Base-by-base conservation (phyloP, 2,329 filamentous ascomycete genomes). In the Apiospora aurea region DNA sequence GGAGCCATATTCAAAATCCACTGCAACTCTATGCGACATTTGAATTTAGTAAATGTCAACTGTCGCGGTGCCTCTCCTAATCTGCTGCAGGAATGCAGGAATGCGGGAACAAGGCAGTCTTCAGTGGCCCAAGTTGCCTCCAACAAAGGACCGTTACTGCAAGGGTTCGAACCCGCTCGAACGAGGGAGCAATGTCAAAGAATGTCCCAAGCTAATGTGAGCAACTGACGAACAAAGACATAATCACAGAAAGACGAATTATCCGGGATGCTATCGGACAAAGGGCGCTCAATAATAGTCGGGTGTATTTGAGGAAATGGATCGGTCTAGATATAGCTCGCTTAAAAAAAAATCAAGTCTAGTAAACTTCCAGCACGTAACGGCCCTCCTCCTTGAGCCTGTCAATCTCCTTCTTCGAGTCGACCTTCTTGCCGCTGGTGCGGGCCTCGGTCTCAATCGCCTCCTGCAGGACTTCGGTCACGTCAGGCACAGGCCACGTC, bases 311-410 rank as follows among this genome's bases (percentile, higher is more conserved):
- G 29, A 26, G 44, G 47, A 68, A 47, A 10, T 24, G 46, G 24
- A 34, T 47, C 21, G n/a, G 44, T 68, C 41, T 68, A 68, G 26
- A 68, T 68, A 47, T 44, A 47, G 21, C 43, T 47, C 66, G 66
- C 41, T 67, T 5, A 67, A 44, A 26, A 57, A 44, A 57, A 44
- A 24, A 47, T n/a, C 46, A 69, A 26, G 68, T 73, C 67, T 94
- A 98, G 84, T 98, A 98, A 71, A 98, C 96, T 86, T 99, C 96
- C 71, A 99, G 88, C 70, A 99, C 96, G 85, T 98, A 99, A 81
- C 96, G 89, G 74, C 93, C 90, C 78, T 94, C 92, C 82, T 99
- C 96, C 92, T 99, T 99, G 78, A 99, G 86, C 85, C 93, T 92
- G 87, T 99, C 97, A 86, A 99, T 98, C 88, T 97, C 95, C 88